Evolutionary conservation across 139 green algal species (phyloP).

Genomic region (Astrephomene gubernaculifera): DNA sequence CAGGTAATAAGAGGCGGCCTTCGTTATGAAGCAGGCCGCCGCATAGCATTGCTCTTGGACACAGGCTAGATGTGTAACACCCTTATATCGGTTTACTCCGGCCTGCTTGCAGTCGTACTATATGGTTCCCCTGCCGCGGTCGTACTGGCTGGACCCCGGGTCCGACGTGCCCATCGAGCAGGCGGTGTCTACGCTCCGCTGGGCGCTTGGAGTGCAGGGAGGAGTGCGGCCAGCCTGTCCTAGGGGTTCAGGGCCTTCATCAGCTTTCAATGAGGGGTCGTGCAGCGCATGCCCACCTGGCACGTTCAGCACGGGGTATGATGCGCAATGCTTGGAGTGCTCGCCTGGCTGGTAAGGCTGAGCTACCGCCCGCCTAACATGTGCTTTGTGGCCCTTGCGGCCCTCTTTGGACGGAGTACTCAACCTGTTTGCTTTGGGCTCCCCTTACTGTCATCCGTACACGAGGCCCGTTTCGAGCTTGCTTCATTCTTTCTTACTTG

Average conservation of each 20-base stretch:
- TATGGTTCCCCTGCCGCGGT: background rate
- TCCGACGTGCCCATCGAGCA: background rate
- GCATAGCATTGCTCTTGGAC: no score
- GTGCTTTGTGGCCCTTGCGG: background rate
- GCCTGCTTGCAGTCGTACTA: background rate
- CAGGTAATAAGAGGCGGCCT: no score
- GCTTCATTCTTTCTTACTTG: no score
- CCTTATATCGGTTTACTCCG: no score
- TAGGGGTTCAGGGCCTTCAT: background rate
- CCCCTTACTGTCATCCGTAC: no score
- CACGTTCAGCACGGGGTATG: background rate
- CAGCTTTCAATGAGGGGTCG: no score
- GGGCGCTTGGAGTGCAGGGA: background rate
- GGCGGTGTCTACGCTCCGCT: background rate
- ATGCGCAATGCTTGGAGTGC: background rate
- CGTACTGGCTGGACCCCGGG: background rate
- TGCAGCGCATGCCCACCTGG: background rate
- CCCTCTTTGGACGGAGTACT: no score
- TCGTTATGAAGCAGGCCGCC: no score
- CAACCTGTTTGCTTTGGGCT: no score
- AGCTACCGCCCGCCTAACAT: background rate
- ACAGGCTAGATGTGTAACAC: no score
- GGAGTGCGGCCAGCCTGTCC: background rate
- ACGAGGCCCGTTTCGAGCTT: no score
- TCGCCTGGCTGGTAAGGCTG: background rate